Conservation (phyloP, 2,329 filamentous ascomycete genomes). For the Bipolaris sorokiniana region DNA sequence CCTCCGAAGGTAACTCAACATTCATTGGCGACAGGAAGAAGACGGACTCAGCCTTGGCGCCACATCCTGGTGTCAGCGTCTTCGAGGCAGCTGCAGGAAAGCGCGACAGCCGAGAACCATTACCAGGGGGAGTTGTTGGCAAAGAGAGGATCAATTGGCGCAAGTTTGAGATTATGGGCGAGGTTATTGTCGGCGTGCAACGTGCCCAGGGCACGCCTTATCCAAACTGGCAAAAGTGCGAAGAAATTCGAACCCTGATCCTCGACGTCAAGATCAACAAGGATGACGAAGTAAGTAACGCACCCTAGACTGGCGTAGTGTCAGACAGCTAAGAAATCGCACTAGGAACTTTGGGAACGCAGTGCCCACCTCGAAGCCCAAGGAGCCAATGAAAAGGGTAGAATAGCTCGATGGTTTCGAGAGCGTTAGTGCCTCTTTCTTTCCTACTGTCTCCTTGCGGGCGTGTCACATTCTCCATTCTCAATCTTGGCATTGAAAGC, state of each 20-base stretch:
- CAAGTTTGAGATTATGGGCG: conserved; percentile 95
- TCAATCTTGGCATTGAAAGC: conserved; percentile 19
- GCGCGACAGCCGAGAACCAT: conserved; percentile 51
- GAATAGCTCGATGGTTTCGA: conserved; percentile 56
- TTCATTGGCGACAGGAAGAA: conserved; percentile 67
- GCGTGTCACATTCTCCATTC: conserved; percentile 15
- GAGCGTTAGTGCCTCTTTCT: conserved; percentile 49
- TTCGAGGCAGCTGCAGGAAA: conserved; percentile 38
- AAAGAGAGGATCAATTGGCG: conserved; percentile 88
- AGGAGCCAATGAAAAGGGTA: conserved; percentile 54
- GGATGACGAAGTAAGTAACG: conserved; percentile 79
- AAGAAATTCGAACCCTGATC: conserved; percentile 74
- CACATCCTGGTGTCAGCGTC: conserved; percentile 46
- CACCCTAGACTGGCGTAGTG: background rate
- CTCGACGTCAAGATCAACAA: conserved; percentile 80
- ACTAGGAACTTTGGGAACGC: conserved; percentile 64
- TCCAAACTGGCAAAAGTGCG: conserved; percentile 70
- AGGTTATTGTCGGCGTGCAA: conserved; percentile 89
- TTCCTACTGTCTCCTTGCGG: conserved; percentile 16
- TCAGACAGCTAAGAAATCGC: conserved; percentile 11
- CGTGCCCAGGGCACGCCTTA: conserved; percentile 88
- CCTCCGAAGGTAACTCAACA: conserved; percentile 89
- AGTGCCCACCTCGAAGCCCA: conserved; percentile 60
- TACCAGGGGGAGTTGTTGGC: conserved; percentile 44
- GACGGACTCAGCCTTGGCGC: conserved; percentile 34